Evolutionary conservation across 352 stramenopile genomes (phyloP).

Genomic region (Globisporangium iwayamae): DNA sequence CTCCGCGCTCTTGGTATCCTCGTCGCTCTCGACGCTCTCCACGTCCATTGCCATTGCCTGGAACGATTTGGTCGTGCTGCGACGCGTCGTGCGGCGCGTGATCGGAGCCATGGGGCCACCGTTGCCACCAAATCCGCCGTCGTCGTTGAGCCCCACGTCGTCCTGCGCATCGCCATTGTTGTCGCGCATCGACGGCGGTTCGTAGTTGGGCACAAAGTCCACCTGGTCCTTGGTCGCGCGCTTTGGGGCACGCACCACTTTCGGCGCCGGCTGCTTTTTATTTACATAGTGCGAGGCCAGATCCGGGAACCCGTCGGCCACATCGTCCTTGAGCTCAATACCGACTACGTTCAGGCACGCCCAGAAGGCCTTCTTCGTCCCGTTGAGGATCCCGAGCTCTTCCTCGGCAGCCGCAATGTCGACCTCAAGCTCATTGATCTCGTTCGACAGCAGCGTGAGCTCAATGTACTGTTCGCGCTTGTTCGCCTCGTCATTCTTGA

Average conservation of each 20-base stretch:
- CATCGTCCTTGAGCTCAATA: slow-evolving; percentile 49
- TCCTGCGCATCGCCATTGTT: slow-evolving; percentile 15
- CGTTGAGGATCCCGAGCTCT: slow-evolving; percentile 34
- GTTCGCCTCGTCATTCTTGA: slow-evolving; percentile 21
- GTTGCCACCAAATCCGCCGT: not conserved
- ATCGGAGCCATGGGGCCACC: slow-evolving; percentile 13
- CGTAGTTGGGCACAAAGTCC: slow-evolving; percentile 9
- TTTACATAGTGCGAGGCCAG: slow-evolving; percentile 44
- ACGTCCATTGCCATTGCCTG: slow-evolving; percentile 18
- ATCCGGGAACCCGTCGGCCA: slow-evolving; percentile 47
- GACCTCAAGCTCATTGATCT: slow-evolving; percentile 62
- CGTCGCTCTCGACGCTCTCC: slow-evolving; percentile 23
- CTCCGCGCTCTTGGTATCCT: slow-evolving; percentile 21
- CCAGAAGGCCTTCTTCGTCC: slow-evolving; percentile 57
- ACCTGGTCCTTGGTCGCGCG: slow-evolving; percentile 19
- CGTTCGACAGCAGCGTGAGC: slow-evolving; percentile 38
- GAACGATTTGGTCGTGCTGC: slow-evolving; percentile 29
- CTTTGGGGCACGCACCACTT: slow-evolving; percentile 21
- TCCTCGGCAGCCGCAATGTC: slow-evolving; percentile 51
- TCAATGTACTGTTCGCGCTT: slow-evolving; percentile 33
- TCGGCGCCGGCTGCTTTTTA: slow-evolving; percentile 33
- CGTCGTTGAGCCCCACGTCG: slow-evolving; percentile 20
- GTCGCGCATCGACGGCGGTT: slow-evolving; percentile 14
- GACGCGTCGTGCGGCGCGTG: slow-evolving; percentile 23
- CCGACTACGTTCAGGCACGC: slow-evolving; percentile 64